Base-by-base conservation (phyloP, 2,329 filamentous ascomycete species). In the Botryotinia globosa region DNA sequence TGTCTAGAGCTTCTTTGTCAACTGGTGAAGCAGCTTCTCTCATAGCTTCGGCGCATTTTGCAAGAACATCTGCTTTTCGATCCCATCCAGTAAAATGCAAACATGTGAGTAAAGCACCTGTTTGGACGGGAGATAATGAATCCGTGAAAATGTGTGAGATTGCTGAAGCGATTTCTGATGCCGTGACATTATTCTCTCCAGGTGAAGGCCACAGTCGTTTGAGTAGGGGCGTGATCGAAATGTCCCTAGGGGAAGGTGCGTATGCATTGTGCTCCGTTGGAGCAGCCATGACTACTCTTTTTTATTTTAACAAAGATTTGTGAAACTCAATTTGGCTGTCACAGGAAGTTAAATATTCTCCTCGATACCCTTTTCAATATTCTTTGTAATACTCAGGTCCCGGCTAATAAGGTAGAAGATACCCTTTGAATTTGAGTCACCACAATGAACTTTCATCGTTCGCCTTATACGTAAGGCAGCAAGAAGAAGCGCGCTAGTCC, bases 111-210 rank as follows among this genome's bases (percentile, higher is more conserved):
- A 99, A 86, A 56, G 94, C 92, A 71, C 93, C 92, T 1, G 92
- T 92, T 82, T 98, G 96, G 14, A 94, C 92, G 56, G 93, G 91
- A n/a, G 93, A 95, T 29, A 98, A 86, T 76, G 90, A 89, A 83
- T 98, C 91, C 73, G 94, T 94, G 83, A 98, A 98, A 80, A 98
- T 97, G 80, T 95, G 87, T 7, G 93, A 91, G 78, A 98, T 91
- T 71, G 95, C 94, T n/a, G 91, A 87, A 74, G 95, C 94, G 81
- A 99, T 96, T 81, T 98, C 94, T 68, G 89, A 85, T 20, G 94
- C 90, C 25, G 90, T 89, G 72, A 94, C 91, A 5, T 83, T 81
- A 56, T 82, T 78, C 25, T 83, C 81, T 37, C 81, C 78, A 74
- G 85, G 80, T 51, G 79, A 83, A 74, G 83, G 91, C 91, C 91